Conservation (phyloP, 2,329 filamentous ascomycete species). For the Chalaropsis thielavioides region DNA sequence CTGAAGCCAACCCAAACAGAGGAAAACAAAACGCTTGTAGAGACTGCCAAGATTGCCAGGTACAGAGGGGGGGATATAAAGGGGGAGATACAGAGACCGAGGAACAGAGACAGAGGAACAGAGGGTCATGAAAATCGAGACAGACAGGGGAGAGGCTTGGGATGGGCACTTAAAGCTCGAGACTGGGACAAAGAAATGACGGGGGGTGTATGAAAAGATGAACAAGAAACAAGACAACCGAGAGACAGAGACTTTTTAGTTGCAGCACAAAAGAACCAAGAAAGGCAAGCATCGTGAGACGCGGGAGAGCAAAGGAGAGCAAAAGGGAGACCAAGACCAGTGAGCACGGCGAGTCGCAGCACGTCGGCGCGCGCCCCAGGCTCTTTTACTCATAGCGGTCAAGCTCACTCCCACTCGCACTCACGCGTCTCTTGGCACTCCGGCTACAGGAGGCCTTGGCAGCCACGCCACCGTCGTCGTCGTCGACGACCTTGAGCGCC, state of each 20-base stretch:
- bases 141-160: not conserved
- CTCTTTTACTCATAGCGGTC: not conserved
- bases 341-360: not conserved
- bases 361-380: not conserved
- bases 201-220: too few relatives aligned
- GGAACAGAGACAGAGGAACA: not conserved
- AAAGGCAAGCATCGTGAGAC: not conserved
- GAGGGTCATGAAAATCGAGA: slow-evolving; percentile 5
- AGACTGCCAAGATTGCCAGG: not conserved
- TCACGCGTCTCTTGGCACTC: not conserved
- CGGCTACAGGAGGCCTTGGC: not conserved
- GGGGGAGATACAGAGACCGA: too few relatives aligned
- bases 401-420: not conserved
- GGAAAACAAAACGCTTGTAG: not conserved
- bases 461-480: not conserved
- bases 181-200: not conserved
- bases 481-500: slow-evolving; percentile 26
- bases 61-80: too few relatives aligned
- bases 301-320: not conserved
- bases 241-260: not conserved
- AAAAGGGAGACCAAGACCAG: not conserved
- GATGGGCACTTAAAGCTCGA: too few relatives aligned
- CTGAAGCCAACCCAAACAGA: not conserved
- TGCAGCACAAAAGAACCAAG: not conserved
- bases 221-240: not conserved